These are phyloP conservation scores for Candida andamanensis DNA, from an alignment of 805 yeast species.

Conservation along the genomic window DNA sequence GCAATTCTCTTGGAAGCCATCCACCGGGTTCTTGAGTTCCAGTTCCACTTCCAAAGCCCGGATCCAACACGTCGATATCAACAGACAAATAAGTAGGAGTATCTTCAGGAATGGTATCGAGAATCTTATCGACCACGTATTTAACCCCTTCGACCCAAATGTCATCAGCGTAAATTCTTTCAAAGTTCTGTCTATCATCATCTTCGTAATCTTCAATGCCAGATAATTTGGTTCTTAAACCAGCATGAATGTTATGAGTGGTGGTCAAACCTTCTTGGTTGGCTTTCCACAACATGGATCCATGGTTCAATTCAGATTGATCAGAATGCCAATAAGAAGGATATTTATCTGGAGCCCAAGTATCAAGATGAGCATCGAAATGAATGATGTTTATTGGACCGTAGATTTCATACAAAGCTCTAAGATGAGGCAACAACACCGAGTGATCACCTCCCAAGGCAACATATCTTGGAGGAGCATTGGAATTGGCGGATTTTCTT, in stretches of 20 bases:
- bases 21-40: slow-evolving; percentile 61
- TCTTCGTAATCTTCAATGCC: slow-evolving; percentile 63
- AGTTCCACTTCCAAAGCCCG: slow-evolving; percentile 54
- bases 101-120: slow-evolving; percentile 51
- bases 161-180: slow-evolving; percentile 66
- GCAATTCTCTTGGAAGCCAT: slow-evolving; percentile 50
- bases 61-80: slow-evolving; percentile 65
- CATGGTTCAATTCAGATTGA: slow-evolving; percentile 65
- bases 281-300: slow-evolving; percentile 85
- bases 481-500: slow-evolving; percentile 20
- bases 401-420: slow-evolving; percentile 55
- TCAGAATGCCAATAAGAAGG: slow-evolving; percentile 59
- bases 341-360: slow-evolving; percentile 71
- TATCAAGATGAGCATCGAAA: slow-evolving; percentile 82
- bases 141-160: slow-evolving; percentile 66
- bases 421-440: slow-evolving; percentile 63
- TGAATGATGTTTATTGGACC: slow-evolving; percentile 73
- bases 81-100: slow-evolving; percentile 71
- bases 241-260: slow-evolving; percentile 64
- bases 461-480: slow-evolving; percentile 54
- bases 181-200: slow-evolving; percentile 65
- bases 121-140: slow-evolving; percentile 47
- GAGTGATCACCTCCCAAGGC: slow-evolving; percentile 85
- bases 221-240: slow-evolving; percentile 66
- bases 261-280: slow-evolving; percentile 60